These are phyloP conservation scores for Cicer judaicum DNA, from an alignment of 306 rosid genomes.

Conservation along the genomic window DNA sequence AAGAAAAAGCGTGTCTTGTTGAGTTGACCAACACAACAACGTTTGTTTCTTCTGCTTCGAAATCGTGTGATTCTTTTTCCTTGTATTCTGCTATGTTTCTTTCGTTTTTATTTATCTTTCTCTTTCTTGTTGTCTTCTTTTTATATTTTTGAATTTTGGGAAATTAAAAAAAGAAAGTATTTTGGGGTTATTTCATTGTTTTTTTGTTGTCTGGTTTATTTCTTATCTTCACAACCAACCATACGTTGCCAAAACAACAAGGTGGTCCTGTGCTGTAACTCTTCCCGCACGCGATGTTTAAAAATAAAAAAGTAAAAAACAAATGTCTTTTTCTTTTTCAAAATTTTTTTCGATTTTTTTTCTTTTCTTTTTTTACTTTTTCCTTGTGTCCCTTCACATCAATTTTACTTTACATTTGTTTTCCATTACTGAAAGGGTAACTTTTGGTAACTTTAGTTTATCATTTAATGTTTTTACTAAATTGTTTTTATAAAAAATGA, in stretches of 20 bases:
- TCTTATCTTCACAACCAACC: constrained; percentile 15
- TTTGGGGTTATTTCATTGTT: constrained; percentile 4
- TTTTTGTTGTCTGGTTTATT: constrained; percentile 16
- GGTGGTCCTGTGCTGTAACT: constrained; percentile 53
- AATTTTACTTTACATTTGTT: constrained; percentile 10
- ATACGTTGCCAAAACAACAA: constrained; percentile 43
- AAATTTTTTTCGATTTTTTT: not conserved
- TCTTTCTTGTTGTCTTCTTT: not conserved
- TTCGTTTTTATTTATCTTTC: not conserved
- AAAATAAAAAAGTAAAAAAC: constrained; percentile 19
- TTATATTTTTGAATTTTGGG: constrained; percentile 11
- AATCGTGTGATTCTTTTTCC: constrained; percentile 45
- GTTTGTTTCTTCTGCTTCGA: constrained; percentile 48
- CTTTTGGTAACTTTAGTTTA: not conserved
- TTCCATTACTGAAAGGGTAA: constrained; percentile 13
- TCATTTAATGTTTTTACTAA: too few species aligned
- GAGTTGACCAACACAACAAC: constrained; percentile 43
- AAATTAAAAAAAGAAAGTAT: not conserved
- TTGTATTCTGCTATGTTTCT: constrained; percentile 22
- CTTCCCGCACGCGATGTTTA: constrained; percentile 68
- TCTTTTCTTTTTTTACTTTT: not conserved
- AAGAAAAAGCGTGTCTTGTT: constrained; percentile 44
- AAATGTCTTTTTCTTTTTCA: constrained; percentile 4
- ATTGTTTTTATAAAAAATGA: too few species aligned
- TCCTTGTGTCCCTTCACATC: not conserved